Conservation (phyloP, 2,329 filamentous ascomycete species). For the Alternaria panax region DNA sequence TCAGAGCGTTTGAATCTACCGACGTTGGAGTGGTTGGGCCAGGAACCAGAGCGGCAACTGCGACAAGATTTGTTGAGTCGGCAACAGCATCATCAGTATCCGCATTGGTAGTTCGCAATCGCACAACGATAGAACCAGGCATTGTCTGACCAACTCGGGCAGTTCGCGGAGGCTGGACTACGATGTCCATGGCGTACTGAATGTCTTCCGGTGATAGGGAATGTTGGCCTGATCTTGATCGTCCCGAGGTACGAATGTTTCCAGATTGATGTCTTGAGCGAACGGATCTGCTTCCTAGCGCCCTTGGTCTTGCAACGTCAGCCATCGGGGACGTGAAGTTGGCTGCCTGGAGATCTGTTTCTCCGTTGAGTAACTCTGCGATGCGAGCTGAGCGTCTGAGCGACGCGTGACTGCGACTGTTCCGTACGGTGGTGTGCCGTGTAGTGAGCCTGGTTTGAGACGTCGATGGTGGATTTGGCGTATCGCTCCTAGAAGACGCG, state of each 20-base stretch:
- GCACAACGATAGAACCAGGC: conserved; percentile 44
- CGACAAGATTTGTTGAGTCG: conserved; percentile 45
- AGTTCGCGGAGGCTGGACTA: conserved; percentile 47
- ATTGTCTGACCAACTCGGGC: conserved; percentile 44
- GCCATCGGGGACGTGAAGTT: conserved; percentile 41
- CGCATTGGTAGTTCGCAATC: conserved; percentile 41
- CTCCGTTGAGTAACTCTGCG: conserved; percentile 40
- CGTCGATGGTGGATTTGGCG: conserved; percentile 29
- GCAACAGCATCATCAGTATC: conserved; percentile 43
- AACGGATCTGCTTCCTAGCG: conserved; percentile 42
- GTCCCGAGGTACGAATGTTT: conserved; percentile 29
- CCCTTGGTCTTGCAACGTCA: conserved; percentile 48
- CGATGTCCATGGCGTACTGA: conserved; percentile 49
- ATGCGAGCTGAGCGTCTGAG: conserved; percentile 45
- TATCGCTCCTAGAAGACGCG: conserved; percentile 34
- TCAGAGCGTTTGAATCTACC: conserved; percentile 40
- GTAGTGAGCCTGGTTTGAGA: conserved; percentile 20
- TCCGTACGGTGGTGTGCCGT: conserved; percentile 25
- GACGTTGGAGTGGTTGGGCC: conserved; percentile 37
- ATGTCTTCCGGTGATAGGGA: conserved; percentile 40
- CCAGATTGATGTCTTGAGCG: conserved; percentile 39
- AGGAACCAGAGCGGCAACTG: conserved; percentile 43
- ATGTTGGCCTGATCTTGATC: conserved; percentile 36
- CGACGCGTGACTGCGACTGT: conserved; percentile 29
- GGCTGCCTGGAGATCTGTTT: conserved; percentile 25